phyloP scores from a whole-genome alignment of 1,139 yeast species.

The Candida tetrigidarum region DNA sequence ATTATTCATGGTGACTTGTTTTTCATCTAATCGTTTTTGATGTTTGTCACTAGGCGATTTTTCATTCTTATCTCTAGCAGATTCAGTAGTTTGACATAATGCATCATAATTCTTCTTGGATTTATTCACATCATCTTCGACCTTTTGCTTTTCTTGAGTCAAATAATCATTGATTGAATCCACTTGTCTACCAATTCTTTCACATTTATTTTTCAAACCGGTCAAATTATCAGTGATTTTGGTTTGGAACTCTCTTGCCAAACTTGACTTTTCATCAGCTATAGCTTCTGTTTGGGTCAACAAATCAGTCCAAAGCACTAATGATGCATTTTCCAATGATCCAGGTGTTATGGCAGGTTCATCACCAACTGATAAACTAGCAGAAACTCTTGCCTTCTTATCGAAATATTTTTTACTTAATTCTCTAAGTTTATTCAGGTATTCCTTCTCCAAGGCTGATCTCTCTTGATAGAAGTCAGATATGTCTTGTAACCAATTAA shows the following conservation, averaged over 20 bases:
- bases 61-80: slow-evolving; percentile 73
- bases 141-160: slow-evolving; percentile 55
- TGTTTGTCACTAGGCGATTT: slow-evolving; percentile 61
- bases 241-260: slow-evolving; percentile 64
- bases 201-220: slow-evolving; percentile 57
- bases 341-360: slow-evolving; percentile 94
- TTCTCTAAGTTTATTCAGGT: slow-evolving; percentile 66
- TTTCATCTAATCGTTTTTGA: slow-evolving; percentile 60
- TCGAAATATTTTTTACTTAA: slow-evolving; percentile 74
- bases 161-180: slow-evolving; percentile 63
- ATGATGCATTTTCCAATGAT: slow-evolving; percentile 86
- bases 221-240: slow-evolving; percentile 68
- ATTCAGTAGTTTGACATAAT: slow-evolving; percentile 80
- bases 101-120: slow-evolving; percentile 79
- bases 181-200: slow-evolving; percentile 58
- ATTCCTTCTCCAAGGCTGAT: slow-evolving; percentile 80
- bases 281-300: slow-evolving; percentile 83
- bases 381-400: slow-evolving; percentile 71
- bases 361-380: slow-evolving; percentile 85
- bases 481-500: slow-evolving; percentile 76
- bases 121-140: slow-evolving; percentile 70
- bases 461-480: slow-evolving; percentile 86
- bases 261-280: slow-evolving; percentile 65
- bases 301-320: slow-evolving; percentile 94
- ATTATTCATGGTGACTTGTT: slow-evolving; percentile 80